Evolutionary conservation across 2,329 filamentous ascomycete genomes (phyloP).

Genomic region (Anthostomella pinea): DNA sequence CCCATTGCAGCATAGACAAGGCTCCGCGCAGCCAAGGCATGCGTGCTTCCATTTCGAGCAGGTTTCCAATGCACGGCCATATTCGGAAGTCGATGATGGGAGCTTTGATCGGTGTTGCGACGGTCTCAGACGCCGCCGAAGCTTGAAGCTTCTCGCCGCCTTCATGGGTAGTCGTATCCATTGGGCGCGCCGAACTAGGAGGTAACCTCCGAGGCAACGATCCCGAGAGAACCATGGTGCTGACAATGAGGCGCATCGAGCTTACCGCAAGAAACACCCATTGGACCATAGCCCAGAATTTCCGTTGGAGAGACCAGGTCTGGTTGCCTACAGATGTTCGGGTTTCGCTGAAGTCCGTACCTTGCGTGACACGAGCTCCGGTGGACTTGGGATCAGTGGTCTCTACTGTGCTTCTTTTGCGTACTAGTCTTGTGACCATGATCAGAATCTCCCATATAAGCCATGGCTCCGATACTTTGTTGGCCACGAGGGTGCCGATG

Average conservation of each 20-base stretch:
- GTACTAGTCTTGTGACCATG: conserved; percentile 56
- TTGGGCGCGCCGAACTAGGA: conserved; percentile 18
- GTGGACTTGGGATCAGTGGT: conserved; percentile 8
- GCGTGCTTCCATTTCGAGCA: conserved; percentile 71
- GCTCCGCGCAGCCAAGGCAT: conserved; percentile 89
- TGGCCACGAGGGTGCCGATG: conserved; percentile 75
- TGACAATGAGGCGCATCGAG: conserved; percentile 62
- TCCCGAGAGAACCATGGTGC: conserved; percentile 64
- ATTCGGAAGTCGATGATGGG: conserved; percentile 75
- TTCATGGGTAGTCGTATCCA: conserved; percentile 25
- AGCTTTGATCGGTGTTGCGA: conserved; percentile 38
- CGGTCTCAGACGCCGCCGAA: conserved; percentile 16
- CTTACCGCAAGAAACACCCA: conserved; percentile 55
- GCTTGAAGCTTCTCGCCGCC: conserved; percentile 21
- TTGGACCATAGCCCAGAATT: conserved; percentile 58
- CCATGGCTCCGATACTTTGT: conserved; percentile 82
- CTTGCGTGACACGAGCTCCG: conserved; percentile 6
- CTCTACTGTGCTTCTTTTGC: conserved; percentile 23
- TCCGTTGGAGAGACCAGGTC: conserved; percentile 40
- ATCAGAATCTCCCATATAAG: conserved; percentile 81
- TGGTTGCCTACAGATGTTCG: conserved; percentile 9
- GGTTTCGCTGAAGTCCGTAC: conserved; percentile 3
- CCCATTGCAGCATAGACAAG: conserved; percentile 73
- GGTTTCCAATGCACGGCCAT: conserved; percentile 69
- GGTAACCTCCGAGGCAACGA: conserved; percentile 57